Base-by-base conservation (phyloP, 164 flowering plant genomes). In the Berberis thunbergii region DNA sequence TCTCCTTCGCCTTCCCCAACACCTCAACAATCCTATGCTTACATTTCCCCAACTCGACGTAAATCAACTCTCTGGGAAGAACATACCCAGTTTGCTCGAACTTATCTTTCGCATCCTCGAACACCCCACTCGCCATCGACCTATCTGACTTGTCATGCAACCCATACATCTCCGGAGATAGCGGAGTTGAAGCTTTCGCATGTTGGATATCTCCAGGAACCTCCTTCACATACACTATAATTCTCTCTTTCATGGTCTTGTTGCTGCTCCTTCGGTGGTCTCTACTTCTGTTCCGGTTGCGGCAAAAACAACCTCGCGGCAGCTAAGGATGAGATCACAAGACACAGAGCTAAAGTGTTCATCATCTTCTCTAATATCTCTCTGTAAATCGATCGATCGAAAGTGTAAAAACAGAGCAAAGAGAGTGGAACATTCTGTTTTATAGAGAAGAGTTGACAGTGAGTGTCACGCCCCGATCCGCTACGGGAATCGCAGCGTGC, bases 41-140 rank as follows among this genome's bases (percentile, higher is more conserved):
- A 72, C 97, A 86, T 49, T 72, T 77, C 0, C 91, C 95, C 38
- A 68, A 71, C 0, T 85, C 85, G 60, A 84, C 89, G 55, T 90
- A 87, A 0, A 83, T 73, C 3, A 78, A 70, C 74, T 83, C 91
- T 50, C 69, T 69, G 7, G 80, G 77, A 4, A 76, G 62, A 12
- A 54, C 72, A 11, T 67, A 64, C 4, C 74, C 9, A 1, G 79
- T 67, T 45, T 74, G 76, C 10, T 69, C 59, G 45, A 62, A 38
- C 61, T 65, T 75, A 38, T 74, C 81, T 42, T 67, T 71, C 10
- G 68, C 64, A 6, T 63, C 61, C 8, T 64, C 64, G 0, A 57
- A 6, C 2, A 61, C 41, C 5, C 70, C 72, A 26, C 1, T 6
- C 9, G 54, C 13, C 7, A 4, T 26, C 7, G 8, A 10, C 26